Evolutionary conservation across 169 alveolate species (phyloP).

Genomic region (Theileria orientalis): DNA sequence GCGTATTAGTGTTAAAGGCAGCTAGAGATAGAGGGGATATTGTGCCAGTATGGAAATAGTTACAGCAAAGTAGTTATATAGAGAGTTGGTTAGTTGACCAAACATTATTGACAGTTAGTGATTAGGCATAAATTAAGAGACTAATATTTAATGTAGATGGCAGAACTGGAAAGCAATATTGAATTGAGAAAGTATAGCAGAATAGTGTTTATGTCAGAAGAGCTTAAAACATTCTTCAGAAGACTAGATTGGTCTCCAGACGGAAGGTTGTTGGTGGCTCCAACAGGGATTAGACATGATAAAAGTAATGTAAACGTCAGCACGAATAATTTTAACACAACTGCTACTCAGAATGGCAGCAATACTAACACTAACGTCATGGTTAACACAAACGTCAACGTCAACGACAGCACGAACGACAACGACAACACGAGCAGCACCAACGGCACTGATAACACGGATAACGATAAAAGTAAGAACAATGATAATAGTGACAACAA

Average conservation of each 20-base stretch:
- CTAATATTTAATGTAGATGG: background rate
- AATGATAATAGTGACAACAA: too few relatives aligned
- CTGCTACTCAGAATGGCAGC: too few relatives aligned
- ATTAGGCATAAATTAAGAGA: background rate
- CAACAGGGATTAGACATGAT: constrained; percentile 81
- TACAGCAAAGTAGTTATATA: constrained; percentile 15
- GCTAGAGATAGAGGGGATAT: constrained; percentile 54
- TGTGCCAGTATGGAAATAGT: constrained; percentile 8
- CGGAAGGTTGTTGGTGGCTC: constrained; percentile 83
- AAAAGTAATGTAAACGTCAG: constrained; percentile 5
- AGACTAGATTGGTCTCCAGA: constrained; percentile 89
- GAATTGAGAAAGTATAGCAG: constrained; percentile 50
- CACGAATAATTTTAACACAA: too few relatives aligned
- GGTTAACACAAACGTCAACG: constrained; percentile 9
- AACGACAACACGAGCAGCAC: background rate
- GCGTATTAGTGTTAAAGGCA: constrained; percentile 36
- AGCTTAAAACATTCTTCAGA: constrained; percentile 83
- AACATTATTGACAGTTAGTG: background rate
- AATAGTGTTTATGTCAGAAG: constrained; percentile 79
- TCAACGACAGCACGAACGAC: background rate
- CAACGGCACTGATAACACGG: too few relatives aligned
- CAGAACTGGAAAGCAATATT: constrained; percentile 31
- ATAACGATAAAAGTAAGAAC: too few relatives aligned
- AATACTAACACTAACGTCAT: constrained; percentile 15
- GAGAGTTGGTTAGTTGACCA: constrained; percentile 23